These are phyloP conservation scores for Penicillium sclerotiorum DNA, from an alignment of 2,329 filamentous ascomycete genomes.

Conservation along the genomic window DNA sequence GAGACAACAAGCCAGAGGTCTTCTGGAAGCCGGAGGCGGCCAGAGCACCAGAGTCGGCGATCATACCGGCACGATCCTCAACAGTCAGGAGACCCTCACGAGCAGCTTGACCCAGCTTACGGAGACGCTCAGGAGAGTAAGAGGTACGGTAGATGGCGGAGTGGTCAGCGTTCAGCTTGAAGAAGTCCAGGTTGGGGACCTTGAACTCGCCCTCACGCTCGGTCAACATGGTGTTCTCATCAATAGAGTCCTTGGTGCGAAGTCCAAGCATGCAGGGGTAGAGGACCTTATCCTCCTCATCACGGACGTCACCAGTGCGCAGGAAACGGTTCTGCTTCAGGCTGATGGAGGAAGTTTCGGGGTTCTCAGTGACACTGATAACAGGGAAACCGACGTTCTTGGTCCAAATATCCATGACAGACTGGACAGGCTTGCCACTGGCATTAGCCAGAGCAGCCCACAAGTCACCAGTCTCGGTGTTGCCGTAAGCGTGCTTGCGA, in stretches of 20 bases:
- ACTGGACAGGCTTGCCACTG: slow-evolving; percentile 85
- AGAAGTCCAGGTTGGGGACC: slow-evolving; percentile 80
- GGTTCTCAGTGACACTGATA: slow-evolving; percentile 78
- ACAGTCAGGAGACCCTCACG: slow-evolving; percentile 78
- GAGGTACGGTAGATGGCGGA: slow-evolving; percentile 89
- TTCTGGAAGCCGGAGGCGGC: slow-evolving; percentile 90
- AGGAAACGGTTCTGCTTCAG: slow-evolving; percentile 96
- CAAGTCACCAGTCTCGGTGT: slow-evolving; percentile 86
- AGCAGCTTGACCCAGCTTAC: slow-evolving; percentile 85
- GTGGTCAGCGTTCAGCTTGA: slow-evolving; percentile 95
- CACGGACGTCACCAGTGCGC: slow-evolving; percentile 87
- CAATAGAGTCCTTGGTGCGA: slow-evolving; percentile 78
- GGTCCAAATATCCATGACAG: slow-evolving; percentile 95
- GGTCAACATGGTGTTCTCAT: slow-evolving; percentile 72
- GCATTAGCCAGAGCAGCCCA: slow-evolving; percentile 87
- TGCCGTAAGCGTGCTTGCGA: slow-evolving; percentile 95
- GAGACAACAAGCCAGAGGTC: slow-evolving; percentile 82
- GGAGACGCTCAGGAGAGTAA: slow-evolving; percentile 79
- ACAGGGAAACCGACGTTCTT: slow-evolving; percentile 95
- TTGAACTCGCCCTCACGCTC: slow-evolving; percentile 77
- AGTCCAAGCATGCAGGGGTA: slow-evolving; percentile 90
- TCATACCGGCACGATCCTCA: slow-evolving; percentile 92
- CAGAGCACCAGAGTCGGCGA: slow-evolving; percentile 86
- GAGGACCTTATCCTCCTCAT: slow-evolving; percentile 84
- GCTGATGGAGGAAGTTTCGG: slow-evolving; percentile 70